These are phyloP conservation scores for Tephrocybe sp. DNA, from an alignment of 768 basidiomycete species.

Conservation along the genomic window DNA sequence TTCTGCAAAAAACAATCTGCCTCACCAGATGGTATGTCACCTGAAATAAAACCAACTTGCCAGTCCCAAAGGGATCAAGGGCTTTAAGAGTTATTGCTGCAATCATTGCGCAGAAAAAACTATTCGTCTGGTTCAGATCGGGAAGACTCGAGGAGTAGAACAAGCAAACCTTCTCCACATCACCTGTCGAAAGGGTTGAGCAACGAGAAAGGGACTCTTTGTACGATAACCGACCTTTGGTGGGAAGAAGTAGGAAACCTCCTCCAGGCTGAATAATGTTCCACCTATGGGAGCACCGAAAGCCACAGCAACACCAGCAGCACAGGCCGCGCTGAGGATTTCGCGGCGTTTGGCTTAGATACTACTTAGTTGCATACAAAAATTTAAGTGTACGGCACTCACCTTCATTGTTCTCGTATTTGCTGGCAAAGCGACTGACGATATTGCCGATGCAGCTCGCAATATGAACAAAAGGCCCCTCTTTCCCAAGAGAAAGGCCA, in stretches of 20 bases:
- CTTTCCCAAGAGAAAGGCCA: slow-evolving; percentile 81
- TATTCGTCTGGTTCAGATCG: slow-evolving; percentile 33
- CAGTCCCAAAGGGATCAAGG: slow-evolving; percentile 94
- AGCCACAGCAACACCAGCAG: slow-evolving; percentile 95
- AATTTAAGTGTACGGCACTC: slow-evolving; percentile 7
- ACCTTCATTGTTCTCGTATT: slow-evolving; percentile 98
- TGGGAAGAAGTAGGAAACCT: slow-evolving; percentile 96
- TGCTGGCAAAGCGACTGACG: slow-evolving; percentile 76
- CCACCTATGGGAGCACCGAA: slow-evolving; percentile 97
- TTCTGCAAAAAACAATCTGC: not conserved
- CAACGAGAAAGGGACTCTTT: not conserved
- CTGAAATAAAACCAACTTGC: slow-evolving; percentile 90
- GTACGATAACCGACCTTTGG: slow-evolving; percentile 59
- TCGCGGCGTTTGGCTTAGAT: slow-evolving; percentile 84
- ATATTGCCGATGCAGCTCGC: slow-evolving; percentile 94
- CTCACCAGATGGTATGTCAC: slow-evolving; percentile 83
- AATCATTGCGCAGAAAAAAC: slow-evolving; percentile 98
- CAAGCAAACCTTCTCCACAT: slow-evolving; percentile 86
- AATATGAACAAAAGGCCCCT: slow-evolving; percentile 83
- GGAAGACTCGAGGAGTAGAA: slow-evolving; percentile 14
- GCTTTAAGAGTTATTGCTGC: slow-evolving; percentile 93
- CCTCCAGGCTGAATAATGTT: slow-evolving; percentile 90
- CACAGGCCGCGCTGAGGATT: slow-evolving; percentile 92
- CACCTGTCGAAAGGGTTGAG: slow-evolving; percentile 42
- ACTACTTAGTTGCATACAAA: not conserved